Base-by-base conservation (phyloP, 1,284 basidiomycete species). In the Kalmanozyma brasiliensis region DNA sequence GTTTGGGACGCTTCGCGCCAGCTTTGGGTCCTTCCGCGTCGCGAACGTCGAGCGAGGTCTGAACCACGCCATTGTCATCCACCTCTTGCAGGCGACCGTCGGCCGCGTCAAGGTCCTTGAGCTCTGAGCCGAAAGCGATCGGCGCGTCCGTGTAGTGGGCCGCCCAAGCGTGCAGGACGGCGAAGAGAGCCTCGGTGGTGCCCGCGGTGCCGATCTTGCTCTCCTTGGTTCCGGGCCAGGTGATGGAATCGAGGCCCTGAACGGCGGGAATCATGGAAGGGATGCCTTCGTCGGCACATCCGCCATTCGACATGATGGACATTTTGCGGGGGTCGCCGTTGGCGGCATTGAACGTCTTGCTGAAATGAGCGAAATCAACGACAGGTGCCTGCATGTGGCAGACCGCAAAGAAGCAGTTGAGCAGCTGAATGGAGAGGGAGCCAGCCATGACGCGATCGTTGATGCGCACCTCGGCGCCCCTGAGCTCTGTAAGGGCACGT, bases 231-330 rank as follows among this genome's bases (percentile, higher is more conserved):
- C 48, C 63, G 4, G 70, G 57, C 63, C 69, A 77, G 7, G 46
- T 49, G 47, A 56, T 60, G 29, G 38, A 42, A 17, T 24, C 37
- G 20, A 68, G 37, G 8, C 67, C 67, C 33, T 56, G 42, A 0
- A 60, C 52, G 4, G 38, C 33, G 10, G 61, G 67, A 33, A 65
- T 51, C 42, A 37, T 29, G 19, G 67, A 70, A n/a, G 67, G 61
- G 7, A 70, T 44, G 10, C 59, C 58, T 34, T 72, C 59, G 6
- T 60, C 68, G 10, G 32, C 58, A 16, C 66, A 67, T 1, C 72
- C 72, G 4, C 77, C 77, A 40, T 79, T 79, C 30, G 68, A 51
- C 73, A 77, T 79, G 58, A 73, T 64, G 10, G 73, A 64, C 79
- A 81, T 81, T 32, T 76, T 58, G 20, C 69, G 48, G 0, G 66